Conservation (phyloP, 2,329 filamentous ascomycete genomes). For the Ciborinia camelliae region DNA sequence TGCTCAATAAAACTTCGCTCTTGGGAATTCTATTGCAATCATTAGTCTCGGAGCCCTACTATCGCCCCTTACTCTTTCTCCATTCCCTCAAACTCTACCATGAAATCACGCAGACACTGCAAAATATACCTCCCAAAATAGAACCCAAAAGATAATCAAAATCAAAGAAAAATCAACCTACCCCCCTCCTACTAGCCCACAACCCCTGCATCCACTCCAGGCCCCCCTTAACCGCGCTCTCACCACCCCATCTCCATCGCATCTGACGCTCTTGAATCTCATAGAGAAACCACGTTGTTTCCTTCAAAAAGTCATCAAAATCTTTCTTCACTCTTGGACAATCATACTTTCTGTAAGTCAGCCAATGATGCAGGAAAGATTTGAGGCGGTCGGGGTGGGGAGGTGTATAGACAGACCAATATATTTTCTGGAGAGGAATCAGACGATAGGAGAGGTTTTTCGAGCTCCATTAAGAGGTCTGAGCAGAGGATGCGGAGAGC, state of each 20-base stretch:
- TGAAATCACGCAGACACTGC: not conserved
- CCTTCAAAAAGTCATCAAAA: constrained; percentile 31
- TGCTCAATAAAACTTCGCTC: constrained; percentile 38
- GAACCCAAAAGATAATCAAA: not conserved
- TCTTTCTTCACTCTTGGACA: constrained; percentile 26
- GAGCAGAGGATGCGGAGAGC: constrained; percentile 28
- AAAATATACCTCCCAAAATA: no score
- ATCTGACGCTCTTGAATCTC: constrained; percentile 34
- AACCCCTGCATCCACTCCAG: constrained; percentile 35
- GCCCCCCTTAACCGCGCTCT: constrained; percentile 29
- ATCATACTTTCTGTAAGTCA: constrained; percentile 10
- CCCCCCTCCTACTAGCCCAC: constrained; percentile 36
- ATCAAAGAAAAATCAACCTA: constrained; percentile 24
- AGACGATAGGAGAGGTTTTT: constrained; percentile 26
- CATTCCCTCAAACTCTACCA: not conserved
- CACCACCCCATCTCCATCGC: constrained; percentile 24
- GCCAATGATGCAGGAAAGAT: no score
- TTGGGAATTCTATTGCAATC: constrained; percentile 32
- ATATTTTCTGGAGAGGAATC: not conserved
- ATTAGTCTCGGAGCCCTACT: not conserved
- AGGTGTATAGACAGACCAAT: not conserved
- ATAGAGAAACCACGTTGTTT: constrained; percentile 33
- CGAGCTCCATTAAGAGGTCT: constrained; percentile 27
- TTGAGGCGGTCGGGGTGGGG: no score
- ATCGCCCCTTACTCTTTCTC: not conserved